phyloP scores from a whole-genome alignment of 164 flowering plant species.

The Magnolia changhungtana region DNA sequence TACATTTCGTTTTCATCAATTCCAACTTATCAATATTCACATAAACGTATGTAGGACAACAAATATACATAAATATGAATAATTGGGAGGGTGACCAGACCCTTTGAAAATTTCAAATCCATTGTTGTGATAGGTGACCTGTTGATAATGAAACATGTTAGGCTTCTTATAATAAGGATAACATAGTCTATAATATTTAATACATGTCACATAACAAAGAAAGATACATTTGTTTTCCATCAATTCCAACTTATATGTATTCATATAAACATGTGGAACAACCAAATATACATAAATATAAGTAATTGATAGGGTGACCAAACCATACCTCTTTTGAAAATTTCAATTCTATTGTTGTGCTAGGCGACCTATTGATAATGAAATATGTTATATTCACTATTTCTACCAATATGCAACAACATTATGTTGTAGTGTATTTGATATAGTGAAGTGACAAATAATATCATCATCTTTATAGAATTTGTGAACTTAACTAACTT shows the following conservation, averaged over 20 bases:
- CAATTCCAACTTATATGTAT: background rate
- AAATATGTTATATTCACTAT: background rate
- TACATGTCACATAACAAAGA: background rate
- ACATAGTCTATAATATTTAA: too few relatives aligned
- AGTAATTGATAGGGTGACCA: background rate
- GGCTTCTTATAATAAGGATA: background rate
- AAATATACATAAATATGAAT: background rate
- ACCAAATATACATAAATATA: too few relatives aligned
- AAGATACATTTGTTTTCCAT: background rate
- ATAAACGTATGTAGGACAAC: background rate
- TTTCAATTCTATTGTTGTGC: background rate
- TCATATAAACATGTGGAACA: background rate
- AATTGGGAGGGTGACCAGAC: background rate
- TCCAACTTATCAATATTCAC: background rate
- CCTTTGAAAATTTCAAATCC: background rate
- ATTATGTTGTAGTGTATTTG: slow-evolving; percentile 9
- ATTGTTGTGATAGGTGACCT: background rate
- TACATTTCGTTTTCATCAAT: too few relatives aligned
- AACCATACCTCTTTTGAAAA: background rate
- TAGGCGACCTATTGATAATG: background rate
- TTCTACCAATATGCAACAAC: slow-evolving; percentile 1
- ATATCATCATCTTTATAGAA: background rate
- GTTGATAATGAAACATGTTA: background rate
- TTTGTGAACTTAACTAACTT: background rate
- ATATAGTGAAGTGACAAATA: background rate